Base-by-base conservation (phyloP, 2,329 filamentous ascomycete species). In the Diplodia scrobiculata region DNA sequence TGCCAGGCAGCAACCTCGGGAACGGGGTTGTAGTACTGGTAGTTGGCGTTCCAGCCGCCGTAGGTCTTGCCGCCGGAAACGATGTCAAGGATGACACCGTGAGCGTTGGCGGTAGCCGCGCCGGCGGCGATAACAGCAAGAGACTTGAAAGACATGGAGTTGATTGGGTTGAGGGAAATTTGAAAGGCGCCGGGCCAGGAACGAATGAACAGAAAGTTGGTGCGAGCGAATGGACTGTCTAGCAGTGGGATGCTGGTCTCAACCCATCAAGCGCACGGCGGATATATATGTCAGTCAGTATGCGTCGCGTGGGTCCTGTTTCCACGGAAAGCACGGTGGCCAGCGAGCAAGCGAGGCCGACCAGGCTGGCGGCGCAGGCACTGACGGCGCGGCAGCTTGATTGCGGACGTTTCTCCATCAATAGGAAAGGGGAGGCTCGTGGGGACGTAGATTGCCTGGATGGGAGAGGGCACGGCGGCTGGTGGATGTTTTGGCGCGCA, bases 1-100 rank as follows among this genome's bases (percentile, higher is more conserved):
- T 41, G 13, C 64, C 64, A 66, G 47, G 64, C 64, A 13, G 64
- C 64, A 32, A 66, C 64, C 21, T 60, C n/a, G 19, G 64, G 64
- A 14, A 59, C 53, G 32, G 64, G 64, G 45, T 51, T 60, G 55
- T 68, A 60, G 58, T 66, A 54, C 27, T 48, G 19, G 59, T 54
- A 55, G 63, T 51, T 69, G 67, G 63, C 38, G 47, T 51, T 47
- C 64, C 64, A 66, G 34, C 64, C 64, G 10, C 34, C 17, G 45
- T 60, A 66, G 13, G 11, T 7, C 45, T 59, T 60, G 54, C 64
- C 64, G 53, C 32, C 64, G 1, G 53, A 58, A 47, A 34, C 47
- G n/a, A 66, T 66, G 19, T 66, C 45, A 17, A 60, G 38, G 21
- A 66, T 52, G 53, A 66, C 53, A 41, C 64, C 64, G 64, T 66